Percentiles rank a stretch among this genome's conserved stretches.
These are phyloP conservation scores for Rutstroemia sydowiana DNA, from an alignment of 2,329 filamentous ascomycete genomes.

Conservation along the genomic window DNA sequence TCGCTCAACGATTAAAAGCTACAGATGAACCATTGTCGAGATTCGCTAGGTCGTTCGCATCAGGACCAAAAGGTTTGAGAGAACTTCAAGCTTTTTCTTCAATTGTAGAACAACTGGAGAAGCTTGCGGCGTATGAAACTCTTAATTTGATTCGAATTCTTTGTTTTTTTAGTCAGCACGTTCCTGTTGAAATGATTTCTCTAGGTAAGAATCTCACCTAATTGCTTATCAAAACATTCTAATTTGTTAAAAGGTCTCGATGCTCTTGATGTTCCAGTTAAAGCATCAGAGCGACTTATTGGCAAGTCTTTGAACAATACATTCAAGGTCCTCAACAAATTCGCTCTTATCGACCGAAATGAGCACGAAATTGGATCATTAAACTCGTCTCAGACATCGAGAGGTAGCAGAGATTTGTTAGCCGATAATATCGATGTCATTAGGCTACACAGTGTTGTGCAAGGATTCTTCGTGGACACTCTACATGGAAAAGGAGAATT, in stretches of 20 bases:
- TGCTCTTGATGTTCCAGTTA: constrained; percentile 41
- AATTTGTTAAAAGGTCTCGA: constrained; percentile 32
- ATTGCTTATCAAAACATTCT: too few relatives aligned
- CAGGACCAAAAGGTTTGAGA: constrained; percentile 44
- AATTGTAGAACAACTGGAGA: constrained; percentile 43
- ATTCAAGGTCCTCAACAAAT: constrained; percentile 43
- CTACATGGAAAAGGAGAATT: constrained; percentile 35
- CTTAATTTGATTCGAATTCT: constrained; percentile 58
- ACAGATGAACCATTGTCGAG: constrained; percentile 54
- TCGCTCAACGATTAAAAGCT: constrained; percentile 53
- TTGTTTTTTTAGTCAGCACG: constrained; percentile 56
- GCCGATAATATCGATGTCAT: constrained; percentile 43
- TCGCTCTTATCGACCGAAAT: constrained; percentile 45
- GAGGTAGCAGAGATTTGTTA: constrained; percentile 36
- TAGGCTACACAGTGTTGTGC: constrained; percentile 44
- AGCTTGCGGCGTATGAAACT: constrained; percentile 43
- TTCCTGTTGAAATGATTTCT: constrained; percentile 58
- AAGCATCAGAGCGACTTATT: constrained; percentile 33
- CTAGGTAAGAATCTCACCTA: constrained; percentile 37
- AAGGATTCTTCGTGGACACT: constrained; percentile 44
- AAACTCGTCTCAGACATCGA: constrained; percentile 26
- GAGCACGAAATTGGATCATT: constrained; percentile 33
- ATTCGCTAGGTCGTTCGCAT: constrained; percentile 51
- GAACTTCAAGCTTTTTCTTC: constrained; percentile 40
- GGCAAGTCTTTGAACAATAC: constrained; percentile 37